Percentiles rank a stretch among this genome's conserved stretches.
Conservation (phyloP, 805 yeast species). For the Candida awuae region DNA sequence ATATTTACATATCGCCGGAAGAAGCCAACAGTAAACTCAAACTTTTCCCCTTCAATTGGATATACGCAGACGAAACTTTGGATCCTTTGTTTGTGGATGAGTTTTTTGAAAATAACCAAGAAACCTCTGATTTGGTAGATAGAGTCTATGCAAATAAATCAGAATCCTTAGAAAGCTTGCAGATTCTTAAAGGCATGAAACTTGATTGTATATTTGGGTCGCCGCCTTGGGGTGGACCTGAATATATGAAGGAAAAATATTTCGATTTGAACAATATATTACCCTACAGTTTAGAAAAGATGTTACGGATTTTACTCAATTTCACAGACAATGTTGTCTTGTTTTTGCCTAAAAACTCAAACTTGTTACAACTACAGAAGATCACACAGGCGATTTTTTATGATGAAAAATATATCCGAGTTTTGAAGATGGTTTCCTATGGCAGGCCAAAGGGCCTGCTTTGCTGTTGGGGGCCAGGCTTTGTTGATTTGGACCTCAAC, state of each 20-base stretch:
- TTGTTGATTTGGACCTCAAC: constrained; percentile 19
- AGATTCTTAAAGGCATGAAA: constrained; percentile 12
- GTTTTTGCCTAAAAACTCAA: constrained; percentile 54
- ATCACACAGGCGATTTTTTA: constrained; percentile 42
- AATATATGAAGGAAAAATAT: constrained; percentile 34
- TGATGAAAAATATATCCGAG: constrained; percentile 12
- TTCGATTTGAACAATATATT: constrained; percentile 38
- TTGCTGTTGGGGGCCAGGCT: constrained; percentile 52
- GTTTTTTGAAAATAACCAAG: constrained; percentile 11
- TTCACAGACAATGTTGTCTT: constrained; percentile 44
- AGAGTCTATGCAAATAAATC: constrained; percentile 8
- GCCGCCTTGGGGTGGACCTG: constrained; percentile 85
- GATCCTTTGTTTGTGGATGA: constrained; percentile 12
- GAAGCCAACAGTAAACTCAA: constrained; percentile 45
- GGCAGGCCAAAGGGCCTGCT: constrained; percentile 46
- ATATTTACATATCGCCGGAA: constrained; percentile 36
- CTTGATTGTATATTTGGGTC: constrained; percentile 57
- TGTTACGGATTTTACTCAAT: constrained; percentile 34
- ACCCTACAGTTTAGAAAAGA: constrained; percentile 40
- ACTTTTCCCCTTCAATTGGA: constrained; percentile 43
- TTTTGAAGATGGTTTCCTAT: constrained; percentile 10
- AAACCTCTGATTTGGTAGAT: not conserved
- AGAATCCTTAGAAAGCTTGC: constrained; percentile 10
- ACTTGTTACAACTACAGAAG: constrained; percentile 40
- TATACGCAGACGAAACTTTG: constrained; percentile 3